phyloP scores from a whole-genome alignment of 768 basidiomycete species.

The Epithele typhae region DNA sequence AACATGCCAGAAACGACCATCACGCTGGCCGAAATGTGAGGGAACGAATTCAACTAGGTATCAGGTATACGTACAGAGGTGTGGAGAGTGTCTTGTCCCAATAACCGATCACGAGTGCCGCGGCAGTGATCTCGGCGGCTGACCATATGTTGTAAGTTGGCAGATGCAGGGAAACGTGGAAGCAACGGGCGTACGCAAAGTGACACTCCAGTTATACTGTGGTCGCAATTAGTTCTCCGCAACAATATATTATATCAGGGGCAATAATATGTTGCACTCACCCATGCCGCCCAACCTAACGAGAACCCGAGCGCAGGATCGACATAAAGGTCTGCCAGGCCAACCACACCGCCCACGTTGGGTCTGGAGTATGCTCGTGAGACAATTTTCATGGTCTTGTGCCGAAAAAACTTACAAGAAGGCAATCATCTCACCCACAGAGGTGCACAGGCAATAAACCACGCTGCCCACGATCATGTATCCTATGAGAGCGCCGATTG shows the following conservation, averaged over 20 bases:
- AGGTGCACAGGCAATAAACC: constrained; percentile 29
- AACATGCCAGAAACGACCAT: constrained; percentile 16
- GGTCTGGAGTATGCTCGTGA: too few species aligned
- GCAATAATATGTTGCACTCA: too few species aligned
- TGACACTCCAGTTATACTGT: constrained; percentile 26
- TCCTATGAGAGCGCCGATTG: constrained; percentile 47
- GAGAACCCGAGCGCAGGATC: constrained; percentile 45
- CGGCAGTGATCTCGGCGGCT: constrained; percentile 50
- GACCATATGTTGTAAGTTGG: too few species aligned
- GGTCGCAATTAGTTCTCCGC: constrained; percentile 24
- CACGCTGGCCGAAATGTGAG: neutral
- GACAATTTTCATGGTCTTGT: too few species aligned
- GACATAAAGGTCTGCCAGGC: constrained; percentile 47
- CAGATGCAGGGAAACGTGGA: too few species aligned
- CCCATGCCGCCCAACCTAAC: constrained; percentile 46
- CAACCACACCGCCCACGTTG: constrained; percentile 27
- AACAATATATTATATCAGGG: neutral
- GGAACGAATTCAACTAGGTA: neutral
- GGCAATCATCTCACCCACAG: constrained; percentile 36
- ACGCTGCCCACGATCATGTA: constrained; percentile 40
- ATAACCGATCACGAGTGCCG: constrained; percentile 44
- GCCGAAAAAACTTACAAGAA: constrained; percentile 13
- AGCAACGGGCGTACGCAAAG: constrained; percentile 19
- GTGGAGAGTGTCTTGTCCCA: constrained; percentile 29
- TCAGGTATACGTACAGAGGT: neutral